Conservation (phyloP, 768 basidiomycete species). For the Lactarius tabidus region DNA sequence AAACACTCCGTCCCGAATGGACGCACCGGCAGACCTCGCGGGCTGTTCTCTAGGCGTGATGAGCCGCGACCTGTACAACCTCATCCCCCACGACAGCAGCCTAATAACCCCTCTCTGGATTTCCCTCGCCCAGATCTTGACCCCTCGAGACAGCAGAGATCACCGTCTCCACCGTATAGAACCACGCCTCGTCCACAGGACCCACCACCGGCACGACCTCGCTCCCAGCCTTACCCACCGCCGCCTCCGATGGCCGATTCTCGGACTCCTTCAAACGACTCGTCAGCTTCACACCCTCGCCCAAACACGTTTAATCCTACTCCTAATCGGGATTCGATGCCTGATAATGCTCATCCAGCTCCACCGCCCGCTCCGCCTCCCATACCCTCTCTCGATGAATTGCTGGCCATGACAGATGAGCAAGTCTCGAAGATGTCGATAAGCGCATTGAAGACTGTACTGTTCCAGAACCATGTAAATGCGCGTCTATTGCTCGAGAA, state of each 20-base stretch:
- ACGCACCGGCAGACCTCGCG: constrained; percentile 32
- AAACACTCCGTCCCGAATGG: constrained; percentile 56
- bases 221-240: constrained; percentile 20
- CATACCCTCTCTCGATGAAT: constrained; percentile 60
- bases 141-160: constrained; percentile 28
- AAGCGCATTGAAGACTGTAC: constrained; percentile 66
- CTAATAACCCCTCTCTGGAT: constrained; percentile 5
- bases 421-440: constrained; percentile 62
- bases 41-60: constrained; percentile 43
- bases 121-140: constrained; percentile 29
- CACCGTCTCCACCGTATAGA: constrained; percentile 26
- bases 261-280: not conserved
- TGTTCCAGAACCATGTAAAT: constrained; percentile 76
- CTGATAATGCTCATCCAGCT: constrained; percentile 6
- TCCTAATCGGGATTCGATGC: constrained; percentile 4
- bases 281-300: not conserved
- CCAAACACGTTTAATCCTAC: constrained; percentile 3
- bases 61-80: constrained; percentile 29
- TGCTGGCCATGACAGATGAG: constrained; percentile 58
- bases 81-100: constrained; percentile 26
- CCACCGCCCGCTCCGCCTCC: constrained; percentile 17
- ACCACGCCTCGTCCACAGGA: constrained; percentile 29
- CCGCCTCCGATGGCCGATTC: constrained; percentile 15
- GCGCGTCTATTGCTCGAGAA: constrained; percentile 77
- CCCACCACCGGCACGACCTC: constrained; percentile 26